Base-by-base conservation (phyloP, 202 grass and related monocot species). In the Setaria italica region DNA sequence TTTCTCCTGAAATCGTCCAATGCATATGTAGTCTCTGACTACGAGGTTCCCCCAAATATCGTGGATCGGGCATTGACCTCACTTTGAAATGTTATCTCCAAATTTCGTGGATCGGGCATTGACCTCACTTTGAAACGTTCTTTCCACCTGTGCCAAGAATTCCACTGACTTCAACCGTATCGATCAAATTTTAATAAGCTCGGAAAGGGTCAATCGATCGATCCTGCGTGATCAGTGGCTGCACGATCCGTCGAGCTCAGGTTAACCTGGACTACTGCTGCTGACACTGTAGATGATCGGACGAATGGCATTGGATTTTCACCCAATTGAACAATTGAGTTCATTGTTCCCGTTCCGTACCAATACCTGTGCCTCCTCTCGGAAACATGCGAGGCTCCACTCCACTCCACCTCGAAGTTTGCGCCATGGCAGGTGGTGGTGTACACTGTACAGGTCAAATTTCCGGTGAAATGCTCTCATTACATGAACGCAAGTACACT, bases 141-240 rank as follows among this genome's bases (percentile, higher is more conserved):
- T 14, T 78, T 79, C 51, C 17, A 19, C 30, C 30, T 47, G 42
- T 6, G 73, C 48, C 1, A 35, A 37, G 88, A 90, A 37, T 57
- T 54, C 9, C 78, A 72, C 46, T 62, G 42, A 68, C 75, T 72
- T 80, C 67, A 58, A 79, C 25, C n/a, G 8, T n/a, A 17, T 58
- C 45, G 5, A 59, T 13, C 21, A 46, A 55, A 45, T 72, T 77
- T 11, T 46, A 46, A 67, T 86, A 54, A 13, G 43, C 21, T 55
- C 42, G 37, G 80, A 76, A 87, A 70, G 14, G 67, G 80, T 80
- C 74, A 86, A 79, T 45, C 42, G 1, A 32, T 67, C 16, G 67
- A 25, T 41, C 0, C 5, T 21, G 21, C 57, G 76, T 67, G 57
- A 82, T 76, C 77, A 63, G 8, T 59, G 72, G 57, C 48, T 30